Percentiles rank a stretch among this genome's conserved stretches.
Evolutionary conservation across 129 eudicot species (phyloP).

Genomic region (Tagetes patula): DNA sequence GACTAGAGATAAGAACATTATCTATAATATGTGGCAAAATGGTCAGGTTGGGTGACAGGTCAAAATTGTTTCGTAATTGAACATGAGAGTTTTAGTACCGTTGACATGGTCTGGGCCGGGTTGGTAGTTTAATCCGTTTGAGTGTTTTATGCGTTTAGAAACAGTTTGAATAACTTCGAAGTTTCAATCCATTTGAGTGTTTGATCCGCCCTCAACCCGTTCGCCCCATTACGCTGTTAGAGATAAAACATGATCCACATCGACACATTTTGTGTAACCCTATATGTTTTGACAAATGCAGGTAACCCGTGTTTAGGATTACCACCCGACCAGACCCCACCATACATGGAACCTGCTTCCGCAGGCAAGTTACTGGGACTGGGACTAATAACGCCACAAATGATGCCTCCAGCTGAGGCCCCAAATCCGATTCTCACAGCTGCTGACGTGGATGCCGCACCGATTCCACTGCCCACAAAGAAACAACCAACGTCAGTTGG

Average conservation of each 20-base stretch:
- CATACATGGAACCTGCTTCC: constrained; percentile 53
- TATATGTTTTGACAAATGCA: constrained; percentile 28
- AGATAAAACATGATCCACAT: background rate
- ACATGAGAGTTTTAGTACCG: background rate
- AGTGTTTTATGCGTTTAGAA: background rate
- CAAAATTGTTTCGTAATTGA: background rate
- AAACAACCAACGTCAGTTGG: constrained; percentile 33
- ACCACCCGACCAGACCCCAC: constrained; percentile 43
- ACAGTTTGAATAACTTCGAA: background rate
- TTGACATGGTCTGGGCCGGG: background rate
- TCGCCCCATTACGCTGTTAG: background rate
- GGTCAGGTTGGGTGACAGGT: background rate
- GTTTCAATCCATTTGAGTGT: background rate
- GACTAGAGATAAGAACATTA: background rate
- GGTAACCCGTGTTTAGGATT: constrained; percentile 64
- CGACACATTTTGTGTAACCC: background rate
- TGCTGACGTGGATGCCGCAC: constrained; percentile 52
- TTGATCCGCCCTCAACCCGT: background rate
- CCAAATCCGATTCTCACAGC: constrained; percentile 63
- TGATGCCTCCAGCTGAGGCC: constrained; percentile 69
- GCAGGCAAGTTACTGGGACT: constrained; percentile 45
- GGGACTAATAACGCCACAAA: constrained; percentile 24
- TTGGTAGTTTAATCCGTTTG: background rate
- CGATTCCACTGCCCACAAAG: constrained; percentile 51
- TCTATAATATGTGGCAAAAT: background rate